Evolutionary conservation across 352 stramenopile species (phyloP).

Genomic region (Pythium dissotocum): DNA sequence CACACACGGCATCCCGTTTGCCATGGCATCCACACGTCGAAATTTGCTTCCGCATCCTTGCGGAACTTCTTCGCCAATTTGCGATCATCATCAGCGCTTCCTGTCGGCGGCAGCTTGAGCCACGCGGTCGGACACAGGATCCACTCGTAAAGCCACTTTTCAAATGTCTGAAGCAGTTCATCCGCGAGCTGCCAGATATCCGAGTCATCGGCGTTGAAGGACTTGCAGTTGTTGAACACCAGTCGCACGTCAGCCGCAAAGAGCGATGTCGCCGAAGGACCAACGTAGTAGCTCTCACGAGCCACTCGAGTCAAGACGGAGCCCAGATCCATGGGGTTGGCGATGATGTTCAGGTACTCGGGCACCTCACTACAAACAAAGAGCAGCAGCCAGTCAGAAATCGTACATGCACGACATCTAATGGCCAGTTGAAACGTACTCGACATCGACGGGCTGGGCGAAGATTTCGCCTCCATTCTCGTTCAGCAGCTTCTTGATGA

Average conservation of each 20-base stretch:
- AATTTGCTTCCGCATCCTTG: slow-evolving; percentile 54
- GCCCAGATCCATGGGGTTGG: slow-evolving; percentile 88
- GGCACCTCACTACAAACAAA: slow-evolving; percentile 50
- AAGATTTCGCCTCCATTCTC: slow-evolving; percentile 87
- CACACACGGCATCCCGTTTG: slow-evolving; percentile 79
- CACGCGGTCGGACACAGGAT: slow-evolving; percentile 74
- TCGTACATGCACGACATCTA: background rate
- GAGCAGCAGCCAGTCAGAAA: background rate
- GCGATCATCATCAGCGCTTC: slow-evolving; percentile 46
- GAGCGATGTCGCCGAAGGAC: slow-evolving; percentile 61
- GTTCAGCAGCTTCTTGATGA: slow-evolving; percentile 81
- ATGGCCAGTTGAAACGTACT: slow-evolving; percentile 37
- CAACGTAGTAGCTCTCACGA: slow-evolving; percentile 83
- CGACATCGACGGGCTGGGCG: slow-evolving; percentile 70
- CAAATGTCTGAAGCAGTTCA: slow-evolving; percentile 71
- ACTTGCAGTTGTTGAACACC: slow-evolving; percentile 88
- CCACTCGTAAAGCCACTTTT: slow-evolving; percentile 90
- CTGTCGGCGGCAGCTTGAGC: slow-evolving; percentile 66
- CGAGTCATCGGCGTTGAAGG: slow-evolving; percentile 80
- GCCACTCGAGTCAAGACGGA: slow-evolving; percentile 69
- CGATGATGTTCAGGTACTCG: slow-evolving; percentile 87
- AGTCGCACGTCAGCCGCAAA: slow-evolving; percentile 86
- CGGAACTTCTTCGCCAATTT: slow-evolving; percentile 63
- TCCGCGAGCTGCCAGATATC: slow-evolving; percentile 81
- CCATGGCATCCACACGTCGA: slow-evolving; percentile 79